A percentile compares a stretch with the other conserved stretches of the same genome.
Conservation (phyloP, 2,329 filamentous ascomycete species). For the Elsinoe necatrix region DNA sequence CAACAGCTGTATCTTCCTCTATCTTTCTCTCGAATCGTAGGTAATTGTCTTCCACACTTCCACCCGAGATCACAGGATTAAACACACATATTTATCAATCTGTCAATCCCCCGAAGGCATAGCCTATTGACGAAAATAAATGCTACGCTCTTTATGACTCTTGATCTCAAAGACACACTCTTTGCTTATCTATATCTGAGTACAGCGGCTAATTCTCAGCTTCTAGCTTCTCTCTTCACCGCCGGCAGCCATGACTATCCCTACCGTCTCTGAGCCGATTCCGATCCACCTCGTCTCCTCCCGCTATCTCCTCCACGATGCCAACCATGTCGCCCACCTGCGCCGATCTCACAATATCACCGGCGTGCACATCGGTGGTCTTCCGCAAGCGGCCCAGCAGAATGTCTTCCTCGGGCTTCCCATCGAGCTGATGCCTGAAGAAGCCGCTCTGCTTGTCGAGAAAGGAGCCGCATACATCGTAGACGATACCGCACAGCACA, state of each 20-base stretch:
- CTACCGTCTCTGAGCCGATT: conserved; percentile 47
- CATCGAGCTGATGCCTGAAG: conserved; percentile 82
- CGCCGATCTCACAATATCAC: conserved; percentile 76
- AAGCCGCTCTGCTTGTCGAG: conserved; percentile 72
- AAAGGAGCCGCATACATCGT: conserved; percentile 69
- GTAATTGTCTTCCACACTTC: not conserved
- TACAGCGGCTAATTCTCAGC: conserved; percentile 3
- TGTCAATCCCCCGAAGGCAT: conserved; percentile 73
- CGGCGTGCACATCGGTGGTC: conserved; percentile 75
- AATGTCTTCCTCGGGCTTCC: conserved; percentile 88
- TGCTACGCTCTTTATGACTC: conserved; percentile 38
- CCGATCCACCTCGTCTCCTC: conserved; percentile 73
- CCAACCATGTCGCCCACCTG: conserved; percentile 67
- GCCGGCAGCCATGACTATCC: conserved; percentile 28
- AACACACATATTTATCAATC: conserved; percentile 53
- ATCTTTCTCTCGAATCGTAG: not conserved
- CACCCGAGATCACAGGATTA: conserved; percentile 43
- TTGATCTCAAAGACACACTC: not conserved
- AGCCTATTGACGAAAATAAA: conserved; percentile 47
- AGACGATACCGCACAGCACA: conserved; percentile 68
- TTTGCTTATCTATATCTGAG: not conserved
- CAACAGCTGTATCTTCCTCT: conserved; percentile 6
- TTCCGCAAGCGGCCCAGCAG: conserved; percentile 88
- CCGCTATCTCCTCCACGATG: conserved; percentile 83
- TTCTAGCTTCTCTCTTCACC: conserved; percentile 16